Evolutionary conservation across 2,329 filamentous ascomycete species (phyloP), one percentile per base, ranked within the genome.

Genomic region (Alternaria sp.): DNA sequence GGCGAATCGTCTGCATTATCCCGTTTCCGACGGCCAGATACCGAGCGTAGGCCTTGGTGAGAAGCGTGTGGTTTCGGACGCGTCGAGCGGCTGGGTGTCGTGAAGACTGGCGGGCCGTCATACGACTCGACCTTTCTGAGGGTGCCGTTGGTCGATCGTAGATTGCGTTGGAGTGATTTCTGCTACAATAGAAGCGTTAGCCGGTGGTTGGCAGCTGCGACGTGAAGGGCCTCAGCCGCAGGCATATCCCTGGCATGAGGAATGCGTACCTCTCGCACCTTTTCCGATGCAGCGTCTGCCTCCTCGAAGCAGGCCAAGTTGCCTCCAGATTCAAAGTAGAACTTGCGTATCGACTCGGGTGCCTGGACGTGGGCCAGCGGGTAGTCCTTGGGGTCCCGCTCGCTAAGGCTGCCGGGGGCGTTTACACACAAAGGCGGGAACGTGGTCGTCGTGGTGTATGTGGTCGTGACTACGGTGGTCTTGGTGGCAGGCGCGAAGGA

Each of bases 341-440:
- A 91, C 60, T 89, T 89, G 66, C 89, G 88, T 64, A 99, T 84
- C 55, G 92, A 90, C 15, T 89, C 87, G 3, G 96, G 96, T 2
- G 94, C 97, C 1, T 93, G 91, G 54, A 92, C 90, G 66, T 88
- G 87, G 41, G 95, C 95, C 28, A 99, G 85, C 43, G 96, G 96
- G 78, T 97, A 99, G 72, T 96, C 89, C 78, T 96, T 97, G 14
- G 91, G 86, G 79, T 98, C 94, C 61, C 97, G 88, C 58, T 90
- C 87, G 63, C 87, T 84, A 33, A 94, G 86, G 55, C 89, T 87
- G 57, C 88, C 88, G 23, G 93, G 91, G 63, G 92, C 88, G 68
- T 89, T 89, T 70, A 97, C 88, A 60, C 92, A 85, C 61, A 97
- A 84, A n/a, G 93, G 93, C 50, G 95, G 94, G 70, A 96, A 96